Percentiles rank a stretch among this genome's conserved stretches.
Conservation (phyloP, 2,329 filamentous ascomycete genomes). For the Stagonosporopsis vannaccii region DNA sequence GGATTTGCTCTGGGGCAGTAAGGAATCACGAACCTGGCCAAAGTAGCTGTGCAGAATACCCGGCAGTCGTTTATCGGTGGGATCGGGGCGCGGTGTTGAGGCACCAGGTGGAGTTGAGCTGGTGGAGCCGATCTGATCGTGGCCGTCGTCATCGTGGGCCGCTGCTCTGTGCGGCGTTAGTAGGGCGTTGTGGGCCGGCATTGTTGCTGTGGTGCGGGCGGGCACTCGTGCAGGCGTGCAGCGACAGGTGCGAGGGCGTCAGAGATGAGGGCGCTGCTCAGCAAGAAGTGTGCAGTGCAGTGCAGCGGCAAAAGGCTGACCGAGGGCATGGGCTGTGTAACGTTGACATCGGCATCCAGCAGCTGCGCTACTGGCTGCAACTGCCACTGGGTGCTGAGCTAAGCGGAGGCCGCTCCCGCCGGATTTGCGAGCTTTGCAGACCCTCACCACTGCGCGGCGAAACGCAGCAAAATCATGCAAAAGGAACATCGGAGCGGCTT, state of each 20-base stretch:
- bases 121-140: constrained; percentile 78
- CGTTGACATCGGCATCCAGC: constrained; percentile 31
- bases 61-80: constrained; percentile 91
- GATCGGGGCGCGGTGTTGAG: constrained; percentile 91
- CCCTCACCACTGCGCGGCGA: constrained; percentile 9
- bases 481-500: constrained; percentile 42
- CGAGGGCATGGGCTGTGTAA: constrained; percentile 43
- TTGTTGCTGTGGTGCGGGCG: constrained; percentile 30
- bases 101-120: constrained; percentile 89
- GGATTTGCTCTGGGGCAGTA: constrained; percentile 56
- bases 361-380: constrained; percentile 20
- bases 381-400: constrained; percentile 22
- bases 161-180: constrained; percentile 49
- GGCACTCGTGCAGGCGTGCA: constrained; percentile 17
- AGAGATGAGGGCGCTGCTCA: constrained; percentile 10
- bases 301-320: constrained; percentile 24
- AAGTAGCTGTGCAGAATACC: constrained; percentile 96
- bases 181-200: constrained; percentile 45
- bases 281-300: constrained; percentile 12
- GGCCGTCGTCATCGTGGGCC: constrained; percentile 75
- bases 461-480: constrained; percentile 9
- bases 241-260: constrained; percentile 5
- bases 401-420: constrained; percentile 24
- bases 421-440: constrained; percentile 7
- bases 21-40: constrained; percentile 92